Percentiles rank a stretch among this genome's conserved stretches.
Evolutionary conservation across 768 basidiomycete species (phyloP).

Genomic region (Leccinum longicurvipes): DNA sequence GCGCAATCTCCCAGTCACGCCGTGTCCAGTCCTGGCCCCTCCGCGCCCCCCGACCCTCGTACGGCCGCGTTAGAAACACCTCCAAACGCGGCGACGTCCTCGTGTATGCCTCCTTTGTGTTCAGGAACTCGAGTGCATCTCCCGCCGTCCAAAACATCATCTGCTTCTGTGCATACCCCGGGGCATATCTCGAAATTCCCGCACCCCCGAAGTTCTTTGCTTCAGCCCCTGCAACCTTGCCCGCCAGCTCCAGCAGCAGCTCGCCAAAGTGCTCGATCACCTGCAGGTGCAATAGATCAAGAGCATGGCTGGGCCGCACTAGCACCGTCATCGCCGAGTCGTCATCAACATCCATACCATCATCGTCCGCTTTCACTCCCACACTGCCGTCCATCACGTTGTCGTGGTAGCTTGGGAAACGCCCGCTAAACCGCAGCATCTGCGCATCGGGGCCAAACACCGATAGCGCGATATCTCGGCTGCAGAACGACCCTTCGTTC

Average conservation of each 20-base stretch:
- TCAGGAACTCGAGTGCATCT: slow-evolving; percentile 59
- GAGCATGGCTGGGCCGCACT: slow-evolving; percentile 50
- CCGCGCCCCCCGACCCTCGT: slow-evolving; percentile 48
- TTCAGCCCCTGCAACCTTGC: slow-evolving; percentile 49
- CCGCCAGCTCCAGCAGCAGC: slow-evolving; percentile 56
- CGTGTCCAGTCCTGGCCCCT: slow-evolving; percentile 72
- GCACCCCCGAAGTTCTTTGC: slow-evolving; percentile 36
- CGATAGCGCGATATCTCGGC: slow-evolving; percentile 47
- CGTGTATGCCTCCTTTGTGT: slow-evolving; percentile 34
- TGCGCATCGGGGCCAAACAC: slow-evolving; percentile 43
- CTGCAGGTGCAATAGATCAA: slow-evolving; percentile 65
- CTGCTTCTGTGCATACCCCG: slow-evolving; percentile 42
- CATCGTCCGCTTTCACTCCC: slow-evolving; percentile 31
- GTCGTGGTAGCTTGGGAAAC: slow-evolving; percentile 37
- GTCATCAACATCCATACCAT: slow-evolving; percentile 65
- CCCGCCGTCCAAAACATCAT: slow-evolving; percentile 49
- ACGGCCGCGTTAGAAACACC: slow-evolving; percentile 50
- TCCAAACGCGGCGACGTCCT: slow-evolving; percentile 44
- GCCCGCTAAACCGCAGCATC: slow-evolving; percentile 39
- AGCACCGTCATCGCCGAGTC: slow-evolving; percentile 35
- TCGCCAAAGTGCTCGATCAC: slow-evolving; percentile 67
- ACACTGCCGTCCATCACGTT: slow-evolving; percentile 15
- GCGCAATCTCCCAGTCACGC: slow-evolving; percentile 58
- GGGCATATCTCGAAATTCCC: slow-evolving; percentile 55
- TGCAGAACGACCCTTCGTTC: slow-evolving; percentile 40